Evolutionary conservation across 2,329 filamentous ascomycete genomes (phyloP).

Genomic region (Stemphylium vesicarium): DNA sequence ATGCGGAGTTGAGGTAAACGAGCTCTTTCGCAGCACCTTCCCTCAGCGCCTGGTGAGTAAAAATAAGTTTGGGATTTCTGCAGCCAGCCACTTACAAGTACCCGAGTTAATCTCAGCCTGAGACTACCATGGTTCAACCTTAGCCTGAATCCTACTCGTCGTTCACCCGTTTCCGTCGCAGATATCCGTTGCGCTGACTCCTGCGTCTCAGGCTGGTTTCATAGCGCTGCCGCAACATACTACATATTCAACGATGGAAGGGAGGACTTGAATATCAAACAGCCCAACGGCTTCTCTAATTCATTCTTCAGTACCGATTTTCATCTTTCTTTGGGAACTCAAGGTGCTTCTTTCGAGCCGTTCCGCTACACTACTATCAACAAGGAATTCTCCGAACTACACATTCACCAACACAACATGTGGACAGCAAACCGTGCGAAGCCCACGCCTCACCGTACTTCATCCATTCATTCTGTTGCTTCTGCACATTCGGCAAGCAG

Average conservation of each 20-base stretch:
- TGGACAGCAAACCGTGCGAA: constrained; percentile 41
- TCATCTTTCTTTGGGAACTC: not conserved
- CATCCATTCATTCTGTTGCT: constrained; percentile 35
- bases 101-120: constrained; percentile 3
- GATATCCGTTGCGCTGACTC: constrained; percentile 22
- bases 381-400: not conserved
- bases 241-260: constrained; percentile 9
- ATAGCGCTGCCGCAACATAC: constrained; percentile 22
- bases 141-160: constrained; percentile 13
- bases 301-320: not conserved
- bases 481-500: constrained; percentile 1
- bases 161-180: constrained; percentile 28
- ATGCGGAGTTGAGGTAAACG: too few relatives aligned
- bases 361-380: not conserved
- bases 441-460: constrained; percentile 41
- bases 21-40: not conserved
- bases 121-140: constrained; percentile 1
- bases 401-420: constrained; percentile 30
- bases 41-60: not conserved
- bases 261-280: not conserved
- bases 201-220: constrained; percentile 46
- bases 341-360: not conserved
- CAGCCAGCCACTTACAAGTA: constrained; percentile 3
- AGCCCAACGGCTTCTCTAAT: not conserved
- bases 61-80: not conserved